Base-by-base conservation (phyloP, 768 basidiomycete species). In the Trametes villosa region DNA sequence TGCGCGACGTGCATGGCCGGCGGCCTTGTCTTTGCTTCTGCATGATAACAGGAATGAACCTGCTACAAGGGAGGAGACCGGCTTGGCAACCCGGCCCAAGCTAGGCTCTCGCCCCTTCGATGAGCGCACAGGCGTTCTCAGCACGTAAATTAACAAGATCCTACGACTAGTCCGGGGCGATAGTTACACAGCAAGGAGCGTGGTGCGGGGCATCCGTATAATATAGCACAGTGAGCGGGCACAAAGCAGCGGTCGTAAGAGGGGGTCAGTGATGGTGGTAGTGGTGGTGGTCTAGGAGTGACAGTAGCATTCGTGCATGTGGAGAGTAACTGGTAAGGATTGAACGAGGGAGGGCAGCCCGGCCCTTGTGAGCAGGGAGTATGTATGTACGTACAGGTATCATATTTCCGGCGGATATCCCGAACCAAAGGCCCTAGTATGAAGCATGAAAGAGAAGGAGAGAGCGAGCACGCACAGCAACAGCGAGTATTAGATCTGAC, bases 101-200 rank as follows among this genome's bases (percentile, higher is more conserved):
- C n/a, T n/a, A n/a, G n/a, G n/a, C n/a, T n/a, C n/a, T n/a, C n/a
- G n/a, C n/a, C n/a, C n/a, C n/a, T n/a, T n/a, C n/a, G n/a, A n/a
- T n/a, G n/a, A n/a, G n/a, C n/a, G n/a, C n/a, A n/a, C n/a, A n/a
- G n/a, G n/a, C n/a, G n/a, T n/a, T n/a, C n/a, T n/a, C n/a, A n/a
- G n/a, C n/a, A n/a, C n/a, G 27, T 33, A 11, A 22, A 47, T 47
- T 47, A 47, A 53, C 36, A 29, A 30, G 40, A 31, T 59, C 33
- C 34, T 45, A 53, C 18, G 22, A 36, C 22, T 50, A 45, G 53
- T 46, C 42, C 42, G 33, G 31, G 40, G 36, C 30, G 30, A n/a
- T 9, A 59, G 9, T 24, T 46, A 46, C 58, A 59, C 42, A 52
- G 51, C 50, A 60, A 53, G 29, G 59, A 60, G 59, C 52, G 59